Percentiles rank a stretch among this genome's conserved stretches.
These are phyloP conservation scores for Corymbia maculata DNA, from an alignment of 345 rosid species.

Conservation along the genomic window DNA sequence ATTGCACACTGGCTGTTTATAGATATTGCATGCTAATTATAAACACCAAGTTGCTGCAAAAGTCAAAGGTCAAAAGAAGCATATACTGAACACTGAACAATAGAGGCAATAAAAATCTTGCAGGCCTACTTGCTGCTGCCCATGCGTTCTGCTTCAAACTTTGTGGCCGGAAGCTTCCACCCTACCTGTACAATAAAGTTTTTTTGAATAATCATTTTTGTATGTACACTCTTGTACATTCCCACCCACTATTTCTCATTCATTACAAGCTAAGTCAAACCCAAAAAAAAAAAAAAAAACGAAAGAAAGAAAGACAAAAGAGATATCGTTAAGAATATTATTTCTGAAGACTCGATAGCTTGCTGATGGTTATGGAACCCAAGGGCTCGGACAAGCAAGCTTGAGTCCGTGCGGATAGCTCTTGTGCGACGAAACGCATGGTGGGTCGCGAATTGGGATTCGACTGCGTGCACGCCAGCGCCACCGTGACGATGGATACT, in stretches of 20 bases:
- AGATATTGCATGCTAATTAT: not conserved
- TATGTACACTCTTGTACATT: rapidly evolving
- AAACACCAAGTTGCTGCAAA: not conserved
- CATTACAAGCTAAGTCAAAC: not conserved
- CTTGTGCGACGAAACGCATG: slow-evolving; percentile 57
- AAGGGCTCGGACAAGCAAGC: slow-evolving; percentile 18
- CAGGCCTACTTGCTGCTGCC: not conserved
- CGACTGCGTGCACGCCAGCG: slow-evolving; percentile 29
- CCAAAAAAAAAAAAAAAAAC: not conserved
- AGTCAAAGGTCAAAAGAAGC: not conserved
- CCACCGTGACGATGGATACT: slow-evolving; percentile 22
- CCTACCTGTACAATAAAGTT: not conserved
- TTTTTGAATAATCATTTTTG: not conserved
- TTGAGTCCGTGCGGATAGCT: slow-evolving; percentile 29
- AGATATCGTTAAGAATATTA: not conserved
- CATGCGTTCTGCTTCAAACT: not conserved
- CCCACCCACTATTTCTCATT: not conserved
- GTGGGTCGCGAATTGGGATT: slow-evolving; percentile 34
- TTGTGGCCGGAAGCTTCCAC: not conserved
- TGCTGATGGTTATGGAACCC: slow-evolving; percentile 13
- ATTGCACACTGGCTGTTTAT: not conserved
- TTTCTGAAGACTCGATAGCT: slow-evolving; percentile 14
- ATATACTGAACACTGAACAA: too few species aligned
- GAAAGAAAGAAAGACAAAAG: rapidly evolving
- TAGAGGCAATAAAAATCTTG: not conserved